Evolutionary conservation across 495 filamentous ascomycete genomes (phyloP).

Genomic region (Podospora pseudopauciseta): DNA sequence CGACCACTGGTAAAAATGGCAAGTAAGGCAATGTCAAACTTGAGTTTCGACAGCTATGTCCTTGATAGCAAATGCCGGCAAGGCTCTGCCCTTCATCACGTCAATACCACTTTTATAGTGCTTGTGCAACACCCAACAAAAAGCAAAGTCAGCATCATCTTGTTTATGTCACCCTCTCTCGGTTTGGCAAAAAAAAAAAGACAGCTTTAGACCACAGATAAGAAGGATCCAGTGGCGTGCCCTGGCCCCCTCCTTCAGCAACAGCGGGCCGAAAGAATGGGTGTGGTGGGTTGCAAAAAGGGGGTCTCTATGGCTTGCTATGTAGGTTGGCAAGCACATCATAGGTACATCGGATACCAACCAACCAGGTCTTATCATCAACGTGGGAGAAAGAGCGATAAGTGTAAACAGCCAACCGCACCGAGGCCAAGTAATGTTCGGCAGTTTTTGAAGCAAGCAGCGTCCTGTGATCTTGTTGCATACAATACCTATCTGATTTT

Average conservation of each 20-base stretch:
- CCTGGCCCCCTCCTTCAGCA: not conserved
- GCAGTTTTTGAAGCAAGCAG: no score
- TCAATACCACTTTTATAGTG: not conserved
- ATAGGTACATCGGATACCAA: not conserved
- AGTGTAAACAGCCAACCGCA: no score
- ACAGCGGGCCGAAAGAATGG: not conserved
- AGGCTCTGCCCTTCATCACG: not conserved
- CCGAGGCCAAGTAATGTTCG: no score
- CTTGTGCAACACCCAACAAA: not conserved
- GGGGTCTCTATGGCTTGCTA: not conserved
- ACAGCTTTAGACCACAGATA: not conserved
- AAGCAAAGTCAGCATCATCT: not conserved
- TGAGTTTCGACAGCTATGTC: no score
- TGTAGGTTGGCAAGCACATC: not conserved
- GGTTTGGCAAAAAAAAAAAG: not conserved
- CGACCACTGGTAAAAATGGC: no score
- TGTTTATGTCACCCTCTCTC: not conserved
- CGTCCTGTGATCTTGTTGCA: no score
- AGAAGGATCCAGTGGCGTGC: not conserved
- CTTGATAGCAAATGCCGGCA: not conserved
- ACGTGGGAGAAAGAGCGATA: no score
- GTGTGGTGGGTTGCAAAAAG: not conserved
- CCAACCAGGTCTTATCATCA: no score
- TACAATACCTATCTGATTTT: no score
- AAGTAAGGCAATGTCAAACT: no score